Base-by-base conservation (phyloP, 1,139 yeast genomes). In the Suhomyces bokatorum region DNA sequence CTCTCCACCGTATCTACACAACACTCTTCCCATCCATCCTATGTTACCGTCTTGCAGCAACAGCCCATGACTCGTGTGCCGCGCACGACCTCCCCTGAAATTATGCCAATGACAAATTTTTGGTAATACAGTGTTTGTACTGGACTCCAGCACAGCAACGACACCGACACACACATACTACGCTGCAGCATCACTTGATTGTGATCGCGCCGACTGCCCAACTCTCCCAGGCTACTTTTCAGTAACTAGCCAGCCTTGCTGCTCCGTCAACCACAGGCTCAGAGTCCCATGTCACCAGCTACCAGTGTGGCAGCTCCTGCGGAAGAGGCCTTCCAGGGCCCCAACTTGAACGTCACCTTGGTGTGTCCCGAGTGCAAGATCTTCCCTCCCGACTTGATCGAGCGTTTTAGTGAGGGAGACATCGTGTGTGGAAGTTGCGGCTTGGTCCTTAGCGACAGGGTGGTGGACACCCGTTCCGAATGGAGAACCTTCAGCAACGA, bases 401-500 rank as follows among this genome's bases (percentile, higher is more conserved):
- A 93, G 69, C 75, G 98, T 57, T 95, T 91, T 60, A 86, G 96
- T 56, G 98, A 93, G 66, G 99, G 99, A 26, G 99, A 93, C 66
- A 90, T 93, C 59, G 97, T 93, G 17, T 93, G 99, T 71, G 98
- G 97, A 10, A 78, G 91, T 55, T 93, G 99, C 72, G 99, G 98
- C 17, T 74, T 93, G 49, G 99, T 93, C 2, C 77, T 93, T 27
- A 89, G 96, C 56, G 96, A 90, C 63, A 76, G 95, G 53, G 86
- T 93, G 43, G 96, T 93, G 29, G 99, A 93, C 62, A 91, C 97
- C 6, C 77, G 99, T 56, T 88, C 97, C 2, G 99, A 93, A 73
- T 93, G 99, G 99, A 87, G 99, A 74, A 93, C 99, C 2, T 93
- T 93, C 67, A 82, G 87, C 51, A 93, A 93, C 64, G 99, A 93